Base-by-base conservation (phyloP, 768 basidiomycete genomes). In the Mrakia blollopis region DNA sequence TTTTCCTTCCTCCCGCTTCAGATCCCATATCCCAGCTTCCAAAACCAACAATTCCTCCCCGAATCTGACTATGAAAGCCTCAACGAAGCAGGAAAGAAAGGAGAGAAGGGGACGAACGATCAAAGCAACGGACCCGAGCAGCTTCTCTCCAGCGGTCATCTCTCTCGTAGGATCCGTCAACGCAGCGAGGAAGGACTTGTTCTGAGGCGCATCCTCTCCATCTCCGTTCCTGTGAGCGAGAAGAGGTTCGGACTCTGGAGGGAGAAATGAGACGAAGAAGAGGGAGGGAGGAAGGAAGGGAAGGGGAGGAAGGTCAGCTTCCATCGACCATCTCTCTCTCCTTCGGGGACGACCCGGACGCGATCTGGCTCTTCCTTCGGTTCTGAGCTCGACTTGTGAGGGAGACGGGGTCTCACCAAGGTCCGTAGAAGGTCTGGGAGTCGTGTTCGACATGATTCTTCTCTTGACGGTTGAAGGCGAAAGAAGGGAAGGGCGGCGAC, bases 131-230 rank as follows among this genome's bases (percentile, higher is more conserved):
- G 90, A 86, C 16, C 93, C 88, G 1, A 98, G 89, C 72, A 93
- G 85, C 85, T 93, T 91, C 70, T 93, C 90, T 78, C 97, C 87
- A 30, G 91, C 87, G 0, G 93, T 93, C 50, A 98, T 87, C 1
- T 91, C 75, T 10, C 81, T 74, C n/a, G 79, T 50, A 23, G 80
- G 81, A 41, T 80, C 79, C 28, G 77, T 70, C 50, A 78, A 57
- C 4, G 44, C 28, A 9, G 30, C 41, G 37, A 75, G 52, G 68
- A 80, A 80, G 68, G 80, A 78, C n/a, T 68, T 71, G 41, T 73
- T 72, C 57, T 25, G 63, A 69, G 50, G 62, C 7, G 41, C 75
- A 50, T 61, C 54, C 23, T 79, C 73, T 13, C 63, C 61, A 14
- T 60, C 61, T 35, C 44, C 79, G 30, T 79, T 68, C 21, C 73